A percentile compares a stretch with the other conserved stretches of the same genome.
phyloP scores from a whole-genome alignment of 2,329 filamentous ascomycete genomes.

The Arachnomyces sp. region DNA sequence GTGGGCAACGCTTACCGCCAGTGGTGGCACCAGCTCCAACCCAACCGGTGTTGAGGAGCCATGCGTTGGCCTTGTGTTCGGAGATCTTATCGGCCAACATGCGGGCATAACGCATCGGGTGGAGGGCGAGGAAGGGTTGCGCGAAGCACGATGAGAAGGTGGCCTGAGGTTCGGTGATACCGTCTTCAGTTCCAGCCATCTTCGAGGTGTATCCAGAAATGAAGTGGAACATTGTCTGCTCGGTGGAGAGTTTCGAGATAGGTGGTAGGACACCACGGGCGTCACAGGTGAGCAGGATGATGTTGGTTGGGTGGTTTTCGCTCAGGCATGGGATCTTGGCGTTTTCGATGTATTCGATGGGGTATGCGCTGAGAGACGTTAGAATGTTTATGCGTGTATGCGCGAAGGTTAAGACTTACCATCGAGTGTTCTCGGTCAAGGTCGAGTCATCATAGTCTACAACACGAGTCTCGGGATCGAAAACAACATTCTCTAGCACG shows the following conservation, averaged over 20 bases:
- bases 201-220: constrained; percentile 99
- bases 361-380: constrained; percentile 61
- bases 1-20: constrained; percentile 90
- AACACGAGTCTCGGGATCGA: constrained; percentile 77
- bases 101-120: constrained; percentile 97
- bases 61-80: constrained; percentile 88
- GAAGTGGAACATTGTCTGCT: constrained; percentile 99
- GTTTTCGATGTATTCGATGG: constrained; percentile 98
- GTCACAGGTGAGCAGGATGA: constrained; percentile 96
- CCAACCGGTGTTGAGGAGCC: constrained; percentile 98
- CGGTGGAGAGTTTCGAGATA: constrained; percentile 89
- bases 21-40: constrained; percentile 84
- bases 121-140: constrained; percentile 95
- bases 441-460: constrained; percentile 96
- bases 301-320: constrained; percentile 83
- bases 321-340: constrained; percentile 96
- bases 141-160: constrained; percentile 99
- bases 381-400: constrained; percentile 3
- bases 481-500: constrained; percentile 97
- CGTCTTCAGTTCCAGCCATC: constrained; percentile 98
- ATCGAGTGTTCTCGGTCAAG: constrained; percentile 95
- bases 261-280: constrained; percentile 94
- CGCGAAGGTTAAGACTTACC: constrained; percentile 34
- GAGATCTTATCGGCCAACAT: constrained; percentile 99
- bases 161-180: constrained; percentile 91